Evolutionary conservation across 768 basidiomycete species (phyloP).

Genomic region (Podaxis rugospora): DNA sequence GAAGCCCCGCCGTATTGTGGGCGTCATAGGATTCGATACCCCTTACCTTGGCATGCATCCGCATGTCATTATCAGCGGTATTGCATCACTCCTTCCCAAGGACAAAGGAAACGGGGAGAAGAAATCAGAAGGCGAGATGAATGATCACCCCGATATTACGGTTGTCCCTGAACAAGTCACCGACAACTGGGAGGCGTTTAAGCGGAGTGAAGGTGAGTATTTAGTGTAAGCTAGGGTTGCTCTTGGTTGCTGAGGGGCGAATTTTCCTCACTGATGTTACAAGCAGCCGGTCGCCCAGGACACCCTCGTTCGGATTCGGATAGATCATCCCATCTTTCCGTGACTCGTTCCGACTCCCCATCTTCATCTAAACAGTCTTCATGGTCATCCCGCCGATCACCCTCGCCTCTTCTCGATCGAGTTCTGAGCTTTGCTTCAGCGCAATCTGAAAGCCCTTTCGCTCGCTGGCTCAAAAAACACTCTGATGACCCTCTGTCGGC

Average conservation of each 20-base stretch:
- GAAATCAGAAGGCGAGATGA: constrained; percentile 36
- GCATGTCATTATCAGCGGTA: constrained; percentile 52
- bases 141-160: constrained; percentile 36
- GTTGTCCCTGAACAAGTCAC: constrained; percentile 42
- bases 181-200: constrained; percentile 46
- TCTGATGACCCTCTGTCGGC: constrained; percentile 45
- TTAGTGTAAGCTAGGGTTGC: neutral
- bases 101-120: constrained; percentile 22
- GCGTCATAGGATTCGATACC: constrained; percentile 54
- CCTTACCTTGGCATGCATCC: constrained; percentile 62
- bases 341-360: constrained; percentile 11
- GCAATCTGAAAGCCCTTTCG: constrained; percentile 38
- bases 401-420: constrained; percentile 29
- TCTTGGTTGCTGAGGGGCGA: neutral
- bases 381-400: constrained; percentile 15
- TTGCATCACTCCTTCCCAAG: constrained; percentile 49
- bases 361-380: constrained; percentile 7
- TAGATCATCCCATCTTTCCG: constrained; percentile 12
- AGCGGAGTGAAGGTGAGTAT: constrained; percentile 24
- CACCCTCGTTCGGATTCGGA: constrained; percentile 8
- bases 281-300: neutral
- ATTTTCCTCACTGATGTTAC: neutral
- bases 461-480: constrained; percentile 50
- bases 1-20: constrained; percentile 41
- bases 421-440: constrained; percentile 34